Conservation (phyloP, 192 early-diverging fungal genomes). For the Coemansia sp. region DNA sequence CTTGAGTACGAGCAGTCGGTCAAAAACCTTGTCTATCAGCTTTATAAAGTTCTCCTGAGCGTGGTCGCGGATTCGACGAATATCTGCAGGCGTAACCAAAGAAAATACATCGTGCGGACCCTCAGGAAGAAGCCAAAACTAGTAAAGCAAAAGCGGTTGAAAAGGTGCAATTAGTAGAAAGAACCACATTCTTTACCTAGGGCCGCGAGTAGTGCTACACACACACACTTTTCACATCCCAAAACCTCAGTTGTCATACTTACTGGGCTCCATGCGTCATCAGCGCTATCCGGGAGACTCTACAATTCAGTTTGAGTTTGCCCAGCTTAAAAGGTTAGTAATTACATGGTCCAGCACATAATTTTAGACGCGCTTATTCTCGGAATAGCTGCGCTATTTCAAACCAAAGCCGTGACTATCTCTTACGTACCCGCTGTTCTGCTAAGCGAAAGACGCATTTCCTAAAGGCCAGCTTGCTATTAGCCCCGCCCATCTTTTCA, state of each 20-base stretch:
- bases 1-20: conserved; percentile 54
- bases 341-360: neutral
- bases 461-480: conserved; percentile 85
- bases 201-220: no score
- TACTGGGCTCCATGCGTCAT: conserved; percentile 53
- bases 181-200: neutral
- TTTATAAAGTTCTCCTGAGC: conserved; percentile 76
- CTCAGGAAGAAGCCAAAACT: conserved; percentile 70
- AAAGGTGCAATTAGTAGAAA: neutral
- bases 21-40: conserved; percentile 70
- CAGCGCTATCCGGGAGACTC: conserved; percentile 38
- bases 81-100: conserved; percentile 79
- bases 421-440: conserved; percentile 66
- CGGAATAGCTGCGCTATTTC: neutral
- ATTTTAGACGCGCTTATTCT: neutral
- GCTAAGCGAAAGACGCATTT: conserved; percentile 83
- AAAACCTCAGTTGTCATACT: conserved; percentile 8
- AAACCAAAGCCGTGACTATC: neutral
- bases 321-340: no score
- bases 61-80: conserved; percentile 70
- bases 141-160: neutral
- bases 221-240: no score
- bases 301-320: conserved; percentile 10
- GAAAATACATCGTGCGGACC: conserved; percentile 77
- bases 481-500: conserved; percentile 75